Base-by-base conservation (phyloP, 768 basidiomycete genomes). In the Candolleomyces aberdarensis region DNA sequence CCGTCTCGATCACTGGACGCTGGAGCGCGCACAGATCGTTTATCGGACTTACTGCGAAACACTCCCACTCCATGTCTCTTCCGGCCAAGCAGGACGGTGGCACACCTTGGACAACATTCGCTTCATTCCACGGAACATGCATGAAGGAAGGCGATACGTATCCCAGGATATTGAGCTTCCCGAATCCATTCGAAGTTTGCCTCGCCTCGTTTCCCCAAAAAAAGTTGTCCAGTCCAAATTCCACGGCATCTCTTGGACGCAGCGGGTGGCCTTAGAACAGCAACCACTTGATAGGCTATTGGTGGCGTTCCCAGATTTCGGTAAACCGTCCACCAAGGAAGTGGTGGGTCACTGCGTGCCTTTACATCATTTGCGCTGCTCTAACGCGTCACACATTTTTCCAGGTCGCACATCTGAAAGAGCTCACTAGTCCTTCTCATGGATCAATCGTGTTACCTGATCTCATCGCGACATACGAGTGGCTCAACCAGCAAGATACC, bases 221-320 rank as follows among this genome's bases (percentile, higher is more conserved):
- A 60, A 81, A 51, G 61, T 81, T 1, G 71, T 83, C 10, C 73
- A 72, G 39, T 51, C 67, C 17, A 70, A 77, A 40, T 75, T 71
- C 53, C 75, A 78, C 63, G 58, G 75, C 0, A 70, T 84, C 11
- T 77, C 77, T 7, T 84, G 83, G 83, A 80, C 80, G 4, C 82
- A 84, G 57, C 68, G 80, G n/a, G 80, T 22, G 72, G 36, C 36
- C 36, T 15, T 75, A 77, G 36, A 43, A 59, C 3, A 52, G 58
- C 64, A 69, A 20, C 79, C 78, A 5, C 55, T 67, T 19, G 68
- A 66, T 41, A 64, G 71, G 40, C 54, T 82, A 8, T 58, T 74
- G 11, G 59, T 73, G 4, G 76, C 72, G 2, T 70, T 80, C 67
- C 68, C 72, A 8, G 61, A 51, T 4, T 67, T 84, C 7, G 81